Evolutionary conservation across 1,284 basidiomycete genomes (phyloP), one percentile per base, ranked within the genome.

Genomic region (Tylopilus sp.): DNA sequence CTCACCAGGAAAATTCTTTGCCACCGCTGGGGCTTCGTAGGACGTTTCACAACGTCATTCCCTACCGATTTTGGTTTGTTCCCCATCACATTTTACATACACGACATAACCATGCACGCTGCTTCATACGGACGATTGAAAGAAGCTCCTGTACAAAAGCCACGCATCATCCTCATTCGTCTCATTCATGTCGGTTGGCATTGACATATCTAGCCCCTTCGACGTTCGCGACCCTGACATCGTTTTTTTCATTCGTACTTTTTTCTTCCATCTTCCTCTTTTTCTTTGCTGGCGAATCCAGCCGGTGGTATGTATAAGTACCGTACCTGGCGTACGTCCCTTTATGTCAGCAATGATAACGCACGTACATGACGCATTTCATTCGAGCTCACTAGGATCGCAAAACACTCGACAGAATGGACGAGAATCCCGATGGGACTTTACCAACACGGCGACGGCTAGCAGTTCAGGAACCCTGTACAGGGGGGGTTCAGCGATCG

Each of bases 1-100:
- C 62, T 77, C 77, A 53, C 75, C 78, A 21, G 71, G 72, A 54
- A 76, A 74, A 67, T 60, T 82, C 53, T 78, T 81, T 56, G 63
- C 76, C 41, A 71, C 71, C n/a, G 60, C 69, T 41, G 64, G 73
- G 39, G 69, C 65, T 18, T 69, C 70, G 52, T 72, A 67, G 64
- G 62, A 49, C 38, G 46, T 35, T 36, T 49, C 40, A 33, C 44
- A 5, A 7, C 29, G 40, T 55, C 47, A 31, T 47, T 61, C 56
- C 41, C 41, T 57, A 51, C 18, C 25, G 18, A 43, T 35, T 49
- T 47, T 18, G 34, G 38, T 38, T 25, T 36, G 6, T 36, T 49
- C 47, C 34, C 29, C 51, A 38, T 39, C 44, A 26, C 34, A 30
- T 48, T 28, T 11, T 30, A 15, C 35, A 47, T 41, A 30, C 33